phyloP scores from a whole-genome alignment of 805 yeast genomes.

The Candida saitoana region DNA sequence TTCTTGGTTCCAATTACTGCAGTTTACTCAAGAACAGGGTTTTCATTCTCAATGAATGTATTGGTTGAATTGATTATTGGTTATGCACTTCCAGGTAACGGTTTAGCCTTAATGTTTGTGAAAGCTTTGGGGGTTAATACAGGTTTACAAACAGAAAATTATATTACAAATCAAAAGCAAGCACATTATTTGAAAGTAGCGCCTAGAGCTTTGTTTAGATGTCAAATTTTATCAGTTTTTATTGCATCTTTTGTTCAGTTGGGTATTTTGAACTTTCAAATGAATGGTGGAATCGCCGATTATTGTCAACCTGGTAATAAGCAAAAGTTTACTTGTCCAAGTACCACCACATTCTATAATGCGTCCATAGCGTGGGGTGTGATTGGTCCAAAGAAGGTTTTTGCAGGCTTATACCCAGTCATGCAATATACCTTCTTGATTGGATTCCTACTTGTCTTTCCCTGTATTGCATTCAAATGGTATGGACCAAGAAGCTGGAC shows the following conservation, averaged over 20 bases:
- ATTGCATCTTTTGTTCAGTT: slow-evolving; percentile 19
- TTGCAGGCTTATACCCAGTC: slow-evolving; percentile 46
- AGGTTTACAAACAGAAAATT: slow-evolving; percentile 29
- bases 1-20: slow-evolving; percentile 52
- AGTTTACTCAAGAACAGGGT: slow-evolving; percentile 47
- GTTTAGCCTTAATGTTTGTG: slow-evolving; percentile 18
- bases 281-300: slow-evolving; percentile 13
- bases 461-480: slow-evolving; percentile 15
- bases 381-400: slow-evolving; percentile 52
- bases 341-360: slow-evolving; percentile 36
- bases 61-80: slow-evolving; percentile 49
- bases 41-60: slow-evolving; percentile 45
- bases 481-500: slow-evolving; percentile 12
- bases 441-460: slow-evolving; percentile 35
- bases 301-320: slow-evolving; percentile 17
- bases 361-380: slow-evolving; percentile 48
- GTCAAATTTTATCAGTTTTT: slow-evolving; percentile 21
- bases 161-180: slow-evolving; percentile 27
- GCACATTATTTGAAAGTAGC: slow-evolving; percentile 38
- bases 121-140: slow-evolving; percentile 25
- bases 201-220: slow-evolving; percentile 37
- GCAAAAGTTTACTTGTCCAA: slow-evolving; percentile 24
- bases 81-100: slow-evolving; percentile 25
- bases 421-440: slow-evolving; percentile 51
- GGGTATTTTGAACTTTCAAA: slow-evolving; percentile 19